Base-by-base conservation (phyloP, 2,329 filamentous ascomycete genomes). In the Lizonia empirigonia region DNA sequence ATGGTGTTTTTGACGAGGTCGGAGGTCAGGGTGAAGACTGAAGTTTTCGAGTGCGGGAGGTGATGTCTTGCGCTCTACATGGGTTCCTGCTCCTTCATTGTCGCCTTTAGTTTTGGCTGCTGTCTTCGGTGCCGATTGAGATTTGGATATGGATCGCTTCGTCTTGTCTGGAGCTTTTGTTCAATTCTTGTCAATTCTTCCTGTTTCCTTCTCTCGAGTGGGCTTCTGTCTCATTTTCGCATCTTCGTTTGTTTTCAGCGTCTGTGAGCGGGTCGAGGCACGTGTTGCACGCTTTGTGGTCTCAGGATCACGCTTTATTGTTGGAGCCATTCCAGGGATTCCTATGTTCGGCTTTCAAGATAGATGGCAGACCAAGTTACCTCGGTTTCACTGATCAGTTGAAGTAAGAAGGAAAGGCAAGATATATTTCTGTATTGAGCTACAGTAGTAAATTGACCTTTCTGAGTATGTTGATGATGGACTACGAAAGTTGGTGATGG, bases 1-100 rank as follows among this genome's bases (percentile, higher is more conserved):
- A 68, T 53, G 2, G 63, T 56, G 3, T 52, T 63, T n/a, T 65
- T 67, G 26, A 65, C 3, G 1, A 56, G 49, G 2, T 40, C 20
- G 27, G 61, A 56, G 3, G 32, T 45, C 26, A 66, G 59, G 35
- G 45, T 58, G 8, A 60, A 20, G 13, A 10, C 44, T 3, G 8
- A 38, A 12, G 7, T 29, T 39, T 3, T 45, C 37, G 4, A 26
- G 13, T 7, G 29, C 2, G 7, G 29, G 5, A 13, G 20, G 16
- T 15, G 46, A n/a, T 41, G 27, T 13, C n/a, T n/a, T 4, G 10
- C 4, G n/a, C 2, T 12, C 8, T 18, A 13, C 20, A 7, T 12
- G 8, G 13, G 8, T 7, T 18, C 15, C 34, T 23, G 12, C 19
- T 23, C 34, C 9, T n/a, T 23, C 19, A 7, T 7, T 23, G 20